Percentiles rank a stretch among this genome's conserved stretches.
Conservation (phyloP, 768 basidiomycete genomes). For the Ephemerocybe angulata region DNA sequence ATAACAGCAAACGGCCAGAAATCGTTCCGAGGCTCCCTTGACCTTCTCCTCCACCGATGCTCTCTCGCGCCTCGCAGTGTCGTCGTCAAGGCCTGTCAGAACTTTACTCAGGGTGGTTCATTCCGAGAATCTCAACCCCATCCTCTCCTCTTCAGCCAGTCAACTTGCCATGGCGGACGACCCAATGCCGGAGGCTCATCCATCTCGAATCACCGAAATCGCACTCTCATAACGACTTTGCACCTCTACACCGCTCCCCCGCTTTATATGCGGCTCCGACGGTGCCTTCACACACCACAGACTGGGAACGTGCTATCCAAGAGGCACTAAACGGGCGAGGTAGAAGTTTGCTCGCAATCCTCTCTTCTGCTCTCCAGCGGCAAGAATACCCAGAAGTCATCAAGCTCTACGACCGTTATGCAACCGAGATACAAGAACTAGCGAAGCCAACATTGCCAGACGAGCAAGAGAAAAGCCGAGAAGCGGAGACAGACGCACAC, state of each 20-base stretch:
- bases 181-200: no score
- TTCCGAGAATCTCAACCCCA: neutral
- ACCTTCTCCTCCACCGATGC: neutral
- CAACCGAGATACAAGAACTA: neutral
- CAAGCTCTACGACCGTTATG: slow-evolving; percentile 35
- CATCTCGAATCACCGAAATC: no score
- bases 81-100: neutral
- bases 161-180: neutral
- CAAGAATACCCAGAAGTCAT: slow-evolving; percentile 41
- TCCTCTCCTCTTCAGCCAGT: neutral
- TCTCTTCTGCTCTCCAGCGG: slow-evolving; percentile 12
- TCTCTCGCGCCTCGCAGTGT: neutral
- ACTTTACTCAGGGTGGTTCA: neutral
- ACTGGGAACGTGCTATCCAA: neutral
- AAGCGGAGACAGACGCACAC: slow-evolving; percentile 18
- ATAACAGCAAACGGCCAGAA: neutral
- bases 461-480: slow-evolving; percentile 10
- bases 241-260: no score
- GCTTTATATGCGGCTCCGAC: no score
- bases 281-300: neutral
- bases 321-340: neutral
- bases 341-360: neutral
- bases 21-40: no score
- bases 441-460: neutral
- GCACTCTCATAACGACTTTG: no score